phyloP scores from a whole-genome alignment of 106 monocot species.

The Dendrobium huoshanense region DNA sequence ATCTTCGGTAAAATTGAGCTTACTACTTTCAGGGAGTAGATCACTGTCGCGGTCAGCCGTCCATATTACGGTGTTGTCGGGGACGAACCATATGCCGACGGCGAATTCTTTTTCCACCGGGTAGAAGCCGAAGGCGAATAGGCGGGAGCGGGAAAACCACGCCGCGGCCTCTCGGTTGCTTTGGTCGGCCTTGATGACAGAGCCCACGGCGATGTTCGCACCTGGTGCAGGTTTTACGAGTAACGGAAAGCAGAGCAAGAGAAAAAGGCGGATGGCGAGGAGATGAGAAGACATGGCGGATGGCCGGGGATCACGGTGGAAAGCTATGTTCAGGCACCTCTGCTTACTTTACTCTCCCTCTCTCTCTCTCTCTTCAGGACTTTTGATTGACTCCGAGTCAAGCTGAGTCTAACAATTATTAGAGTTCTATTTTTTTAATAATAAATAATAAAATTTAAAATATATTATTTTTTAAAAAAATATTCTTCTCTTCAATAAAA shows the following conservation, averaged over 20 bases:
- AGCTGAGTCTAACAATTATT: too few relatives aligned
- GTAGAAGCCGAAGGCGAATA: conserved; percentile 12
- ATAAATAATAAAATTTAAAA: too few relatives aligned
- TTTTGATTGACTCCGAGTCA: too few relatives aligned
- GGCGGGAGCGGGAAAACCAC: conserved; percentile 4
- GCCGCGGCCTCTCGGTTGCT: background rate
- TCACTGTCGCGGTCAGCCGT: conserved; percentile 13
- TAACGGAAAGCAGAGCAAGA: background rate
- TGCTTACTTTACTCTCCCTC: background rate
- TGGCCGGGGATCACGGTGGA: background rate
- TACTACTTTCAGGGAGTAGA: background rate
- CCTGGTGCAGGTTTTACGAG: background rate
- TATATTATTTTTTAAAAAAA: too few relatives aligned
- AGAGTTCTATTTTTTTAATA: too few relatives aligned
- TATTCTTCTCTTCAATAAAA: too few relatives aligned
- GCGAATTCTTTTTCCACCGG: background rate
- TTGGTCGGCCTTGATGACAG: background rate
- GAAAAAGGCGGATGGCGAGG: background rate
- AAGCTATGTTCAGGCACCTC: background rate
- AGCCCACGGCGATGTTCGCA: background rate
- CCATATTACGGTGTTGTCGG: conserved; percentile 13
- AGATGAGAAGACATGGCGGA: background rate
- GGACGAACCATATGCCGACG: conserved; percentile 4
- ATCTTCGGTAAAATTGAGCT: conserved; percentile 4
- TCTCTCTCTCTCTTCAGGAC: too few relatives aligned